Percentiles rank a stretch among this genome's conserved stretches.
These are phyloP conservation scores for Leptographium galeiforme DNA, from an alignment of 2,329 filamentous ascomycete species.

Conservation along the genomic window DNA sequence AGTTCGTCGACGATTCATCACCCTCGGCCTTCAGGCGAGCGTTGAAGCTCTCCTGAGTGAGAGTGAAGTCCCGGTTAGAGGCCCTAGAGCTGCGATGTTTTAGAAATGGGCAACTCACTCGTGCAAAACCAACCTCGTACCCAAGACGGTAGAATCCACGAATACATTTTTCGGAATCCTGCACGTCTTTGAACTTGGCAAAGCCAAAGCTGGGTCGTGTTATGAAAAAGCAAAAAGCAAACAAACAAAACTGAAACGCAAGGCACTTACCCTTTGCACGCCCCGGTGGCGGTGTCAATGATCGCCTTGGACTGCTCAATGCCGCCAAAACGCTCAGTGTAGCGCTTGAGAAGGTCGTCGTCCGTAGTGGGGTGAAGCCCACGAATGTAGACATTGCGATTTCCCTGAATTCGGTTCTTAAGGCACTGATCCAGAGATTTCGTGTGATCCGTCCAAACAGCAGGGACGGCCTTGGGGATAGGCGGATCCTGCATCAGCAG, in stretches of 20 bases:
- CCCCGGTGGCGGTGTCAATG: slow-evolving; percentile 82
- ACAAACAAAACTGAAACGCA: not conserved
- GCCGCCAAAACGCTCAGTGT: slow-evolving; percentile 76
- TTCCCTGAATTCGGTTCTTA: slow-evolving; percentile 79
- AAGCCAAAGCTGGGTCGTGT: slow-evolving; percentile 69
- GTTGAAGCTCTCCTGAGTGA: slow-evolving; percentile 80
- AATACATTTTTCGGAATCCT: slow-evolving; percentile 90
- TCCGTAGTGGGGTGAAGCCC: slow-evolving; percentile 92
- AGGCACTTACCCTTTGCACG: slow-evolving; percentile 76
- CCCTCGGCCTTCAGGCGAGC: slow-evolving; percentile 93
- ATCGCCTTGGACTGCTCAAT: slow-evolving; percentile 98
- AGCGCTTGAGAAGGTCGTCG: slow-evolving; percentile 72
- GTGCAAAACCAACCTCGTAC: slow-evolving; percentile 94
- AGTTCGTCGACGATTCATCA: slow-evolving; percentile 79
- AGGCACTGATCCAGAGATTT: slow-evolving; percentile 89
- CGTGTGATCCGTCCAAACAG: slow-evolving; percentile 73
- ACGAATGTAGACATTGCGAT: slow-evolving; percentile 96
- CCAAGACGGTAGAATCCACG: slow-evolving; percentile 87
- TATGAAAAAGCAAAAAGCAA: not conserved
- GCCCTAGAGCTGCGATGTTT: not conserved
- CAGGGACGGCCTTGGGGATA: slow-evolving; percentile 80
- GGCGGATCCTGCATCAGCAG: slow-evolving; percentile 63
- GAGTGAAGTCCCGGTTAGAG: slow-evolving; percentile 15
- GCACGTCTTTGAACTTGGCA: slow-evolving; percentile 81
- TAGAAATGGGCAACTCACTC: slow-evolving; percentile 39